Percentiles rank a stretch among this genome's conserved stretches.
Evolutionary conservation across 495 filamentous ascomycete genomes (phyloP).

Genomic region (Hypomontagnella submonticulosa): DNA sequence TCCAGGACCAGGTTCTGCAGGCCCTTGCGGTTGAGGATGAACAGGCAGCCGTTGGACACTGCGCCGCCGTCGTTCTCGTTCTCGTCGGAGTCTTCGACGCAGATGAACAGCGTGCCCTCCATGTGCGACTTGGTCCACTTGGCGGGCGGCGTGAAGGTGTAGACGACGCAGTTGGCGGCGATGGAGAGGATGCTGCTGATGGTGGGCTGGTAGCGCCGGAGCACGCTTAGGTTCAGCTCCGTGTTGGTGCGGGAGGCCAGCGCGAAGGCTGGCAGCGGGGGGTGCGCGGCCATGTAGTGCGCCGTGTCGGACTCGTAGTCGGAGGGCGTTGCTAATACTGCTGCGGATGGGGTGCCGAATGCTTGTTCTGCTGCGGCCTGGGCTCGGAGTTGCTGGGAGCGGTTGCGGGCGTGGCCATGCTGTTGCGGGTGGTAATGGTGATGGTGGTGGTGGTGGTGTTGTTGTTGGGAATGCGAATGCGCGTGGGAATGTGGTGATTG

Average conservation of each 20-base stretch:
- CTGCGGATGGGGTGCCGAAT: too few species aligned
- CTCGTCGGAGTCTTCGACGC: constrained; percentile 62
- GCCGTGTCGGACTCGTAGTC: constrained; percentile 72
- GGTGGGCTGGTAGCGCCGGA: constrained; percentile 77
- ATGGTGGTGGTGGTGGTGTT: constrained; percentile 49
- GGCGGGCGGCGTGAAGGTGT: constrained; percentile 71
- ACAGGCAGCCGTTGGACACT: constrained; percentile 50
- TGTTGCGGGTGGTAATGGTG: constrained; percentile 30
- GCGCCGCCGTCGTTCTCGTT: constrained; percentile 20
- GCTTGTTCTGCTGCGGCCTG: too few species aligned
- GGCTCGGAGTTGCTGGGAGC: constrained; percentile 41
- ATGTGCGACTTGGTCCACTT: constrained; percentile 81
- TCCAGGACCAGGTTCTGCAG: constrained; percentile 58
- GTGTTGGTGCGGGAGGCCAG: constrained; percentile 73
- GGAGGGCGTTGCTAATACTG: constrained; percentile 54
- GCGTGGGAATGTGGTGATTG: constrained; percentile 22
- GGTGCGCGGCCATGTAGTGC: constrained; percentile 43
- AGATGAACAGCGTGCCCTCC: constrained; percentile 87
- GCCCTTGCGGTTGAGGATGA: constrained; percentile 60
- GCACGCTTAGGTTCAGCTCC: constrained; percentile 82
- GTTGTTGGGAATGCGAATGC: constrained; percentile 44
- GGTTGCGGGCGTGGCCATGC: constrained; percentile 34
- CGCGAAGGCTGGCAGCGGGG: constrained; percentile 38
- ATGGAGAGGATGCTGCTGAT: constrained; percentile 75
- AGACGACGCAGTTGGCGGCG: constrained; percentile 82